phyloP scores from a whole-genome alignment of 352 stramenopile species.

The Nothophytophthora sp. region DNA sequence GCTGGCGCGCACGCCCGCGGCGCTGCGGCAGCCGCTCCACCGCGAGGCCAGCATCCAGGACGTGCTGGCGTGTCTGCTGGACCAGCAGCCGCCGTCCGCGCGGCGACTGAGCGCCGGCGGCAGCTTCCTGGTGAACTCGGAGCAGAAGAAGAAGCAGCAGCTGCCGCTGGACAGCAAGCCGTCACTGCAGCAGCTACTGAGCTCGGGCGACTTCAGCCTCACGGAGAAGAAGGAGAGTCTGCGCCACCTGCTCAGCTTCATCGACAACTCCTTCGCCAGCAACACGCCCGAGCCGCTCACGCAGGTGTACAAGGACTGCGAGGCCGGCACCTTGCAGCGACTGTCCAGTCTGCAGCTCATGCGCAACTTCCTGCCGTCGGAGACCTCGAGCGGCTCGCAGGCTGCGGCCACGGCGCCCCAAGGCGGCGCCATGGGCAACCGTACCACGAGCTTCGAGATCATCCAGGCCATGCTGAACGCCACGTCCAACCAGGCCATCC shows the following conservation, averaged over 20 bases:
- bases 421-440: constrained; percentile 48
- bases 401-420: neutral
- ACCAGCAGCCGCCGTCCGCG: constrained; percentile 59
- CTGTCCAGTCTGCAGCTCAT: constrained; percentile 84
- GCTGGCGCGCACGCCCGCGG: constrained; percentile 31
- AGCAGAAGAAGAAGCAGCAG: constrained; percentile 31
- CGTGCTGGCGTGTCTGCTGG: constrained; percentile 70
- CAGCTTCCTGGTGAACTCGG: constrained; percentile 59
- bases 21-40: constrained; percentile 60
- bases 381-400: constrained; percentile 11
- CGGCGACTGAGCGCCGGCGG: constrained; percentile 47
- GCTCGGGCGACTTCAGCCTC: constrained; percentile 82
- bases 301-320: constrained; percentile 80
- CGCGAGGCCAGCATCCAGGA: constrained; percentile 80
- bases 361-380: constrained; percentile 69
- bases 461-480: constrained; percentile 89
- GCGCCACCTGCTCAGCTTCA: constrained; percentile 78
- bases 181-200: constrained; percentile 80
- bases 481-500: constrained; percentile 82
- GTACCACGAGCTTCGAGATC: constrained; percentile 87
- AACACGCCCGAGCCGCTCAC: constrained; percentile 72
- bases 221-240: constrained; percentile 89
- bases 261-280: constrained; percentile 83
- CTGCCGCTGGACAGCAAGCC: constrained; percentile 41
- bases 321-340: constrained; percentile 66